phyloP scores from a whole-genome alignment of 1,284 basidiomycete species.

The Papiliotrema terrestris region DNA sequence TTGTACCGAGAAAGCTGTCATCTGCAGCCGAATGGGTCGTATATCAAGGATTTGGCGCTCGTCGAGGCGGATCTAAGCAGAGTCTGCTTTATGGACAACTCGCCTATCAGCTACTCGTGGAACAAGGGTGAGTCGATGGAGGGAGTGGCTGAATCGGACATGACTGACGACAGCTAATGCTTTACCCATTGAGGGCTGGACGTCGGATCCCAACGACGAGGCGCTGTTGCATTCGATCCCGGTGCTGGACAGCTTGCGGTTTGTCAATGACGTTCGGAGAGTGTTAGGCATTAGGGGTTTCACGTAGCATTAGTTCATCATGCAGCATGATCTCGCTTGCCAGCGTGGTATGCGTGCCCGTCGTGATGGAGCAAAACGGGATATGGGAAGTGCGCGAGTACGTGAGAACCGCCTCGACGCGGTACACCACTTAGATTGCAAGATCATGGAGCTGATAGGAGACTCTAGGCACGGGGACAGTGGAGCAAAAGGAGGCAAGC shows the following conservation, averaged over 20 bases:
- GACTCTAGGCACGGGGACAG: too few species aligned
- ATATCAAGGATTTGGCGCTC: conserved; percentile 86
- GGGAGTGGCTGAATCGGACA: background rate
- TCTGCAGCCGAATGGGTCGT: conserved; percentile 83
- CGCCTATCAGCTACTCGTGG: conserved; percentile 84
- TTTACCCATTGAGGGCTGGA: conserved; percentile 99
- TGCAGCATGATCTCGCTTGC: too few species aligned
- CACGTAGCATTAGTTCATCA: conserved; percentile 11
- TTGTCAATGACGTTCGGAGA: conserved; percentile 90
- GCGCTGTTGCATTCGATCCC: conserved; percentile 92
- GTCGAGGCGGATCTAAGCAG: conserved; percentile 84
- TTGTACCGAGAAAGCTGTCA: conserved; percentile 95
- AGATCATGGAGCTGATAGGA: too few species aligned
- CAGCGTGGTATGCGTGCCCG: too few species aligned
- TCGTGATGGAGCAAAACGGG: too few species aligned
- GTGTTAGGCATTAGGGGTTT: conserved; percentile 71
- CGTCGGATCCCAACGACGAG: conserved; percentile 93
- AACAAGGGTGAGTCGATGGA: conserved; percentile 72
- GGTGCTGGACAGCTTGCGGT: conserved; percentile 89
- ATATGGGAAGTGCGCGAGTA: too few species aligned
- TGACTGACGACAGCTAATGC: conserved; percentile 71
- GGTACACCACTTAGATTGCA: too few species aligned
- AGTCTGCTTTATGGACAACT: conserved; percentile 95
- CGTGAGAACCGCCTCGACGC: too few species aligned
- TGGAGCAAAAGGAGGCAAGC: too few species aligned